Base-by-base conservation (phyloP, 1,139 yeast genomes). In the Scheffersomyces cryptocercus region DNA sequence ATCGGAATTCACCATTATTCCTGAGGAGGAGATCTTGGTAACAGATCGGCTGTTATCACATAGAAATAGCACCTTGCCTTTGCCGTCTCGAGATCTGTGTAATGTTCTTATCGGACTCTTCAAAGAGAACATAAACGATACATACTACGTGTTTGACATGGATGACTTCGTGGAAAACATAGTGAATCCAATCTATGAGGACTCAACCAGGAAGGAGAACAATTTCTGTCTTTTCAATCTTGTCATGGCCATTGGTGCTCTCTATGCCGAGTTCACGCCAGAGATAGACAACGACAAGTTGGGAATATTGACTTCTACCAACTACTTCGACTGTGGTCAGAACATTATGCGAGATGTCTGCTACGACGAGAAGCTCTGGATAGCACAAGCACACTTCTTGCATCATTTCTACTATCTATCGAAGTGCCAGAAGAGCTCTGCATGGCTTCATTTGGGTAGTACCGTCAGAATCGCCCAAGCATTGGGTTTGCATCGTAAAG, bases 331-430 rank as follows among this genome's bases (percentile, higher is more conserved):
- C 24, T 55, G 63, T 41, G 77, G 73, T 0, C 46, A 65, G 41
- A 52, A 59, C 28, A 46, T 73, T 3, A 48, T 67, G 42, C 49
- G 61, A 33, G 52, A 59, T n/a, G 55, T 62, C 4, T 58, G 59
- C 5, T 68, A 68, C 37, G 75, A 71, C 48, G 72, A 70, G 2
- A 67, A 65, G 36, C 44, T 72, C 9, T 74, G 79, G 77, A 51
- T 70, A 15, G 73, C 73, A 1, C 70, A 74, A 45, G 68, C 70
- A 3, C 63, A 75, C 44, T 56, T 69, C 35, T 54, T 75, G 35
- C 59, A 67, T 26, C 68, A 62, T 46, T 65, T 71, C 48, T 73
- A 62, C 48, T 68, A 73, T 46, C 74, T 70, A 43, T 52, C 63
- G 20, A 61, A 60, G 13, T 65, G 74, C 13, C 64, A 67, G 38